Percentiles rank a stretch among this genome's conserved stretches.
phyloP scores from a whole-genome alignment of 352 stramenopile species.

The Globisporangium nagaii region DNA sequence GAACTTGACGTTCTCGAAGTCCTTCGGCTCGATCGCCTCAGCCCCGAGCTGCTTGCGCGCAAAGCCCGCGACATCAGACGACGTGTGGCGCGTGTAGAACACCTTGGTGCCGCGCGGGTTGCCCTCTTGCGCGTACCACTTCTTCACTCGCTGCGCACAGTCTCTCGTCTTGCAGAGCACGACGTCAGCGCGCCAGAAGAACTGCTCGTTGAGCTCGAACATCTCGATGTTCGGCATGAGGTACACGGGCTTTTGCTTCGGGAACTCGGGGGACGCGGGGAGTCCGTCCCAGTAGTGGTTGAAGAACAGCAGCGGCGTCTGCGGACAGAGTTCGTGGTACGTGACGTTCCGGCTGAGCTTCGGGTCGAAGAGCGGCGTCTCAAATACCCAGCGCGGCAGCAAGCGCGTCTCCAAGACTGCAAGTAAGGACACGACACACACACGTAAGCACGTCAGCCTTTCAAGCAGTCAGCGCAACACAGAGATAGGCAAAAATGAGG shows the following conservation, averaged over 20 bases:
- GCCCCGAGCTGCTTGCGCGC: slow-evolving; percentile 18
- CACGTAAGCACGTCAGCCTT: too few relatives aligned
- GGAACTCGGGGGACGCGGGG: slow-evolving; percentile 18
- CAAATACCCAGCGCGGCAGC: slow-evolving; percentile 39
- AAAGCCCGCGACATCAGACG: slow-evolving; percentile 38
- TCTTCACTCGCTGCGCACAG: slow-evolving; percentile 31
- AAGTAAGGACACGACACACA: not conserved
- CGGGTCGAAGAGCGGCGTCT: slow-evolving; percentile 28
- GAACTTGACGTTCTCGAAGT: slow-evolving; percentile 30
- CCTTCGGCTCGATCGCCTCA: slow-evolving; percentile 16
- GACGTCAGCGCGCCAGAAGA: slow-evolving; percentile 33
- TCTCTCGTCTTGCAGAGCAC: slow-evolving; percentile 46
- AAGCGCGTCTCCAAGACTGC: slow-evolving; percentile 34
- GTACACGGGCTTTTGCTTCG: slow-evolving; percentile 33
- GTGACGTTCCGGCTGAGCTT: slow-evolving; percentile 17
- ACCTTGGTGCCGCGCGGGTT: slow-evolving; percentile 45
- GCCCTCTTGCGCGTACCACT: slow-evolving; percentile 52
- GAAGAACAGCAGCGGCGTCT: slow-evolving; percentile 42
- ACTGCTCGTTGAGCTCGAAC: slow-evolving; percentile 31
- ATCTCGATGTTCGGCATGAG: slow-evolving; percentile 58
- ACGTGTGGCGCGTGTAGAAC: slow-evolving; percentile 56
- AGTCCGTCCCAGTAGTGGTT: slow-evolving; percentile 55
- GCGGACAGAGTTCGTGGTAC: slow-evolving; percentile 51
- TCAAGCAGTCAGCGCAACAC: too few relatives aligned
- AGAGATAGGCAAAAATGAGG: not conserved